These are phyloP conservation scores for Saksenaea oblongispora DNA, from an alignment of 371 early-diverging fungal genomes.

Conservation along the genomic window DNA sequence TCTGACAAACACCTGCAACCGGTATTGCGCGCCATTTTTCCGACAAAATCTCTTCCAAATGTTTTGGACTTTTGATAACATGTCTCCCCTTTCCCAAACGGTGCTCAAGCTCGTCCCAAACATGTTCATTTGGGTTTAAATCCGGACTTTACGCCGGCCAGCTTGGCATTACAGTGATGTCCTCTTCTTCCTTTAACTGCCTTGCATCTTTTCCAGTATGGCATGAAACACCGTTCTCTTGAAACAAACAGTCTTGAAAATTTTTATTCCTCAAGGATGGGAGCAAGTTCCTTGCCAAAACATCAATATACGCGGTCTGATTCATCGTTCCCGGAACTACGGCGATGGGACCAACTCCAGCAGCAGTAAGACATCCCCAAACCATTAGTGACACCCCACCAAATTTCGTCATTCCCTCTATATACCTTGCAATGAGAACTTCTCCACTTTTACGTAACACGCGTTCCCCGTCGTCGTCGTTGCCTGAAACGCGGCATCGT, in stretches of 20 bases:
- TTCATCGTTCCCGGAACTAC: too few relatives aligned
- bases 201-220: conserved; percentile 23
- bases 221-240: conserved; percentile 46
- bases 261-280: conserved; percentile 12
- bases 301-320: too few relatives aligned
- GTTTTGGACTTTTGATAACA: neutral
- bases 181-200: neutral
- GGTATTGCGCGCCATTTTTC: neutral
- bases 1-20: neutral
- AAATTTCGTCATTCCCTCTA: too few relatives aligned
- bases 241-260: conserved; percentile 39
- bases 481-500: too few relatives aligned
- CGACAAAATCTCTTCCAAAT: neutral
- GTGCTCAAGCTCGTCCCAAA: neutral
- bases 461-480: too few relatives aligned
- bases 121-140: neutral
- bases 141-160: neutral
- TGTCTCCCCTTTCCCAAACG: neutral
- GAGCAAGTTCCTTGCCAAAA: too few relatives aligned
- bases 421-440: too few relatives aligned
- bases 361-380: too few relatives aligned
- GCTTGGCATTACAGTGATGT: neutral
- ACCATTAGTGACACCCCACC: too few relatives aligned
- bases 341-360: too few relatives aligned
- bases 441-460: too few relatives aligned